A percentile compares a stretch with the other conserved stretches of the same genome.
Conservation (phyloP, 2,329 filamentous ascomycete species). For the Byssothecium circinans region DNA sequence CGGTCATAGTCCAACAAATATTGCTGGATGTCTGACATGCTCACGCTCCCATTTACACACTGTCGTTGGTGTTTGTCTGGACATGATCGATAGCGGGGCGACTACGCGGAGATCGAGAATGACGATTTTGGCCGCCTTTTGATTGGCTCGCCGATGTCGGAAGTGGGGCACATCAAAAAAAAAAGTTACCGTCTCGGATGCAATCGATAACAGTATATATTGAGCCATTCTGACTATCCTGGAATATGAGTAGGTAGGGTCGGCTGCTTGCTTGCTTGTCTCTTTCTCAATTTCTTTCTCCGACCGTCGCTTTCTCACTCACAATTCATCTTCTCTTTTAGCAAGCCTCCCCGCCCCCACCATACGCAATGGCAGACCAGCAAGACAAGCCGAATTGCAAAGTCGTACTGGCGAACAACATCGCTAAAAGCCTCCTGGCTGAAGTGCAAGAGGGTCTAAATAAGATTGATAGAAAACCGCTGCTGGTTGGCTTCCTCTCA, state of each 20-base stretch:
- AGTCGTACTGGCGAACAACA: conserved; percentile 84
- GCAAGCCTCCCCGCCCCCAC: background rate
- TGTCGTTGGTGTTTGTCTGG: background rate
- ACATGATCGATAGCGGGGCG: conserved; percentile 1
- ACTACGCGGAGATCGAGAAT: background rate
- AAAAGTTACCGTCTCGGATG: conserved; percentile 4
- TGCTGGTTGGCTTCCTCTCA: conserved; percentile 87
- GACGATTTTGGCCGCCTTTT: conserved; percentile 6
- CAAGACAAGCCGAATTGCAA: conserved; percentile 68
- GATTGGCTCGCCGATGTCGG: conserved; percentile 25
- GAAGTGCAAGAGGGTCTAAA: conserved; percentile 78
- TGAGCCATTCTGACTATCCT: background rate
- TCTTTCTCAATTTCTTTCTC: conserved; percentile 1
- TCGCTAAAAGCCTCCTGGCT: conserved; percentile 76
- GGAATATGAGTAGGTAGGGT: too few species aligned
- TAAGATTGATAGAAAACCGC: conserved; percentile 71
- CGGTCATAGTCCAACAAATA: conserved; percentile 55
- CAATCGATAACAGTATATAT: too few species aligned
- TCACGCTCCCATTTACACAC: conserved; percentile 17
- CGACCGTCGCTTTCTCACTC: background rate
- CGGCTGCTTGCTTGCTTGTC: background rate
- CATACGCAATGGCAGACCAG: conserved; percentile 31
- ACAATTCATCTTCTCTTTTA: conserved; percentile 4
- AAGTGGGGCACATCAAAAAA: conserved; percentile 14
- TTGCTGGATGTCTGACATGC: conserved; percentile 56